These are phyloP conservation scores for Cladosporium sphaerospermum DNA, from an alignment of 2,329 filamentous ascomycete genomes.

Conservation along the genomic window DNA sequence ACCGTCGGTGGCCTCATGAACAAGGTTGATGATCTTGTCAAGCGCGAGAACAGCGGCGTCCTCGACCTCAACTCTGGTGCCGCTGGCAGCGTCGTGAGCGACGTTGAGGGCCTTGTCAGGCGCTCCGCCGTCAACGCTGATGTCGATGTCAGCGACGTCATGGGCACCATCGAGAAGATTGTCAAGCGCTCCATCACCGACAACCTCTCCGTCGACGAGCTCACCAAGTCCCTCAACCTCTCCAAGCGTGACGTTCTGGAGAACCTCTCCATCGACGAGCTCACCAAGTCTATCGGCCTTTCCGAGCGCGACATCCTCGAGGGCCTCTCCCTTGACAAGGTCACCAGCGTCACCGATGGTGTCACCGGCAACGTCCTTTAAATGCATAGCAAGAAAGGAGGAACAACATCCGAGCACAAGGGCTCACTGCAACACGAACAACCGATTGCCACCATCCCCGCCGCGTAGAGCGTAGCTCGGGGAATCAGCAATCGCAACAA, in stretches of 20 bases:
- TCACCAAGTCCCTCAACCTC: background rate
- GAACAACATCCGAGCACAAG: no score
- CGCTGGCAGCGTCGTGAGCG: background rate
- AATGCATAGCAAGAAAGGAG: no score
- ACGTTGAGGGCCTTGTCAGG: background rate
- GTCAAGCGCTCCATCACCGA: background rate
- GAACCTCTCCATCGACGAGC: background rate
- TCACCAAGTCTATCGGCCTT: background rate
- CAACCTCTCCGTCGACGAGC: background rate
- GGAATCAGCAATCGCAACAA: no score
- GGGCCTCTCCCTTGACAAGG: background rate
- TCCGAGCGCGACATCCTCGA: slow-evolving; percentile 1
- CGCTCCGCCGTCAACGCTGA: background rate
- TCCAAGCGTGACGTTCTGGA: slow-evolving; percentile 1
- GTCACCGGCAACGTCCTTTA: no score
- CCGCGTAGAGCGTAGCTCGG: no score
- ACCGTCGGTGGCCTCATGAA: background rate
- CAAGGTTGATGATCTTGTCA: background rate
- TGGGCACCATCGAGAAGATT: background rate
- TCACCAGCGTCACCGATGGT: background rate
- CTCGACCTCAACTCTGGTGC: background rate
- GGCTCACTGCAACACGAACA: no score
- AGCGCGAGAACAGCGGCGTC: background rate
- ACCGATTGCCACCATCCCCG: no score
- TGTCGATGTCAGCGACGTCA: background rate